Base-by-base conservation (phyloP, 1,284 basidiomycete genomes). In the Apiotrichum domesticum region DNA sequence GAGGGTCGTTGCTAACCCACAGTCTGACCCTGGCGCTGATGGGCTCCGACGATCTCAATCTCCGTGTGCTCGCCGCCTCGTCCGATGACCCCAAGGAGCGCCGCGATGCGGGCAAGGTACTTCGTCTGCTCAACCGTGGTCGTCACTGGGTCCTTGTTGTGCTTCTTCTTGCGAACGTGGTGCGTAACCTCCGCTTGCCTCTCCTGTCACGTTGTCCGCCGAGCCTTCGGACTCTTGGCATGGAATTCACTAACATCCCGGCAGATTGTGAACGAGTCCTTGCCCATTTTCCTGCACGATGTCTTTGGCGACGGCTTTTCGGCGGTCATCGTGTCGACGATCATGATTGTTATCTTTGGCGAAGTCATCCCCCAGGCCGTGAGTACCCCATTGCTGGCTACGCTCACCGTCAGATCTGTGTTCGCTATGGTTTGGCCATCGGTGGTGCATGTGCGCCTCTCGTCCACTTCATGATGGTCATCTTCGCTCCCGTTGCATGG, bases 61-160 rank as follows among this genome's bases (percentile, higher is more conserved):
- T 97, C 15, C 86, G 90, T 34, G 93, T 96, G 1, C 80, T 95
- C 32, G 80, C 88, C 1, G 82, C 85, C 0, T 89, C 88, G 1
- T 93, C 90, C 0, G 87, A 86, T 21, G 83, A 92, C 67, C 66
- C 77, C 1, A 78, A 71, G 45, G 88, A 92, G 72, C 81, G 83
- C 63, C 70, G 73, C 53, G 85, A 90, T 57, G 90, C 90, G 0
- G 79, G 81, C 61, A 87, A 84, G 78, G 90, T 94, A 1, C 75
- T 92, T 43, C 79, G 77, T n/a, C 79, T 97, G 2, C 84, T 97
- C 75, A 79, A 78, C 51, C 86, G 82, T 66, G 90, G 93, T 0
- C 82, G 91, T 10, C 94, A 97, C 75, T 97, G 94, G 93, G 91
- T 97, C 10, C 82, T 97, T 21, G 91, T 95, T 50, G 88, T 90